Base-by-base conservation (phyloP, 306 rosid species). In the Ochetophila trinervis region DNA sequence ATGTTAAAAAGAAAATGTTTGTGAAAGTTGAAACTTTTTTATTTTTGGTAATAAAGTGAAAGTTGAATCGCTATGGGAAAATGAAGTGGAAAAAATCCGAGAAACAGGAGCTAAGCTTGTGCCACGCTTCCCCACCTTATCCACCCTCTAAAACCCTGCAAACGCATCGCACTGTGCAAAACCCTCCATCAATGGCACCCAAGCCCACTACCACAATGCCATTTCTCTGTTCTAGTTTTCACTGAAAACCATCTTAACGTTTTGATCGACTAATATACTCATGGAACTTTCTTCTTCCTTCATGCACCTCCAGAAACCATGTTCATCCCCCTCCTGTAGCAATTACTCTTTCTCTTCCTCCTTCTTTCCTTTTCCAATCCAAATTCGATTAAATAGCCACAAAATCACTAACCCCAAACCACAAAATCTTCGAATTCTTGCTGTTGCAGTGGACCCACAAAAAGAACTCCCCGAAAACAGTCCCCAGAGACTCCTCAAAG, bases 201-300 rank as follows among this genome's bases (percentile, higher is more conserved):
- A 21, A 2, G 6, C 47, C 20, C 34, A 18, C 27, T 30, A 47
- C 51, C 62, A 58, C 14, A 21, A 35, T 9, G 2, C 6, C 42
- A 15, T 20, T 37, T 32, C 7, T 48, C 16, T 53, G 53, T 42
- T 4, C 34, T 27, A 66, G 42, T 73, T 48, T 57, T 40, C 65
- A 32, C 61, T 60, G 42, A 37, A 4, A 44, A 16, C 34, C 44
- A 21, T 45, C 37, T 34, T 30, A 63, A 34, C 74, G 59, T 49
- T 42, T 57, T 30, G 8, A 24, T 37, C 54, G 52, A 5, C 9
- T 18, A 61, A 60, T 58, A 61, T 62, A 42, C 51, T 10, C 55
- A 91, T 91, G 97, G 96, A 91, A 56, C 95, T 86, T 16, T 83
- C 99, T 37, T 93, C 90, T 69, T 68, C 91, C 45, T 84, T 85